Evolutionary conservation across 1,139 yeast genomes (phyloP), one percentile per base, ranked within the genome.

Genomic region (Yamadazyma blattariae): DNA sequence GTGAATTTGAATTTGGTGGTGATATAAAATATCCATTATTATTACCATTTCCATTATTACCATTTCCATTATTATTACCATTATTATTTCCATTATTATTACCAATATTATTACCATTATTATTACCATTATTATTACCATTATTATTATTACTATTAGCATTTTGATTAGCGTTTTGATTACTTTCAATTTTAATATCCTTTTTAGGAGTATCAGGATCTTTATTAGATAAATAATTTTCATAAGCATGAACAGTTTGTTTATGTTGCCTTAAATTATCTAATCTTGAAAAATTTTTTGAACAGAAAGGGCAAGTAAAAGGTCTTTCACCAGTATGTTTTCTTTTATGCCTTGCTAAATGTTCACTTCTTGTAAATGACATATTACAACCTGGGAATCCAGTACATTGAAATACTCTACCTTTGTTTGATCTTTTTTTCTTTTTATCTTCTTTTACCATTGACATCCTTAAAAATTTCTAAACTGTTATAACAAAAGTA

Each of bases 241-340:
- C 89, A 56, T 79, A 81, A 22, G 94, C 89, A 56, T 89, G 97
- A 11, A 89, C 97, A 0, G 96, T 86, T 54, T 88, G 95, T 44
- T 84, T 83, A 59, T 90, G 97, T 60, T 90, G 97, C 39, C 96
- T 75, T 44, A 90, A 68, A 55, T 90, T 90, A 59, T 90, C 97
- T 44, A 88, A 65, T 32, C 97, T 71, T 20, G 92, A 81, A 54
- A 90, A 90, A 52, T 81, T 77, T 50, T 89, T 80, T 29, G 79
- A 71, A 59, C 97, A 90, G 51, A 72, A 77, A 33, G 85, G 85
- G 58, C 97, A 90, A 37, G 87, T 79, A 57, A 88, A 90, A 1
- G 97, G 97, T 38, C 96, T 71, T 58, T 90, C 97, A 29, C 97
- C 97, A 1, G 97, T 89, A 56, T 89, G 97, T 53, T 89, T 90